Evolutionary conservation across 2,329 filamentous ascomycete genomes (phyloP).

Genomic region (Aspergillus latus): DNA sequence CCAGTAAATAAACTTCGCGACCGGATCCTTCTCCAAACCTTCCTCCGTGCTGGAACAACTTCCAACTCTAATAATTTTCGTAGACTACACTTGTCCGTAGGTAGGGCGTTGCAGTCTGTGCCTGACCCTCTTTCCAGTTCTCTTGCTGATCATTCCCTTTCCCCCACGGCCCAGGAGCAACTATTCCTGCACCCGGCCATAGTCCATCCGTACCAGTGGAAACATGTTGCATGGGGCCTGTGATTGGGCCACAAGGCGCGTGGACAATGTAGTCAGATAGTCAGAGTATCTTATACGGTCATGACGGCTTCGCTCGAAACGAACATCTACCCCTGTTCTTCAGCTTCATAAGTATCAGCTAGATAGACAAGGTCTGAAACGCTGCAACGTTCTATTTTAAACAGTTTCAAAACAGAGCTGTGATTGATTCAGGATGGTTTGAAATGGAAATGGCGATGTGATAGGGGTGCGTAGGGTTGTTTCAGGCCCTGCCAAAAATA

Average conservation of each 20-base stretch:
- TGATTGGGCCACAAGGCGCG: conserved; percentile 22
- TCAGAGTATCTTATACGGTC: neutral
- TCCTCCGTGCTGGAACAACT: conserved; percentile 10
- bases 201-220: neutral
- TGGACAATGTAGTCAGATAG: neutral
- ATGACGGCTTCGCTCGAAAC: conserved; percentile 14
- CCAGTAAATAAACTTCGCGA: conserved; percentile 7
- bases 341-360: neutral
- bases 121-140: neutral
- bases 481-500: conserved; percentile 8
- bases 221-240: neutral
- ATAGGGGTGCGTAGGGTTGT: conserved; percentile 13
- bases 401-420: neutral
- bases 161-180: neutral
- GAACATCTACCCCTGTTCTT: neutral
- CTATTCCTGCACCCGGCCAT: conserved; percentile 5
- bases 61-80: neutral
- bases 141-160: conserved; percentile 5
- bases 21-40: conserved; percentile 5
- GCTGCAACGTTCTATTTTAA: conserved; percentile 5
- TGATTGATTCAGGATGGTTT: conserved; percentile 11
- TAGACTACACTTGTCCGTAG: neutral
- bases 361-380: neutral
- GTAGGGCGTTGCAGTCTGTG: neutral
- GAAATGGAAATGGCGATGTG: conserved; percentile 6